Conservation (phyloP, 129 eudicot species). For the Tagetes erecta region DNA sequence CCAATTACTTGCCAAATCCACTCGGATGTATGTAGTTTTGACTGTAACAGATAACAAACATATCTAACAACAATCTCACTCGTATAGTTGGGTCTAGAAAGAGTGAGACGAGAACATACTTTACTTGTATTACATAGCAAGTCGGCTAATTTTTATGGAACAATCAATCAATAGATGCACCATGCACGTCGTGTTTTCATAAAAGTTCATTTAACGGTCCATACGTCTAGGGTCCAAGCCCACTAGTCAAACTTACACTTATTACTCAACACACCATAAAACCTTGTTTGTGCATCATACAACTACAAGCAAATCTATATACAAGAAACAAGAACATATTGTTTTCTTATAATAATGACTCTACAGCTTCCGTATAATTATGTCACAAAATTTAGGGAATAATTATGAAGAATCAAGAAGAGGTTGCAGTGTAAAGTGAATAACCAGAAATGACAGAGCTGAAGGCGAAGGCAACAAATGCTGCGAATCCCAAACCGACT, state of each 20-base stretch:
- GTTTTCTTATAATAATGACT: conserved; percentile 17
- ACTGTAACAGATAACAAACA: too few relatives aligned
- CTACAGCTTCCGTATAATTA: conserved; percentile 21
- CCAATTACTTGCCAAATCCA: background rate
- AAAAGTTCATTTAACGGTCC: background rate
- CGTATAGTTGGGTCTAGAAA: too few relatives aligned
- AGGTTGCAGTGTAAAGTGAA: conserved; percentile 53
- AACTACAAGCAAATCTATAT: background rate
- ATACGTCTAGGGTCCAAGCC: background rate
- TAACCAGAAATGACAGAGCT: conserved; percentile 86
- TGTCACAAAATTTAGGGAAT: conserved; percentile 25
- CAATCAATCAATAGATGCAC: background rate
- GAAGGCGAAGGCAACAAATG: conserved; percentile 67
- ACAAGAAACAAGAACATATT: conserved; percentile 24
- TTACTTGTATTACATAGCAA: too few relatives aligned
- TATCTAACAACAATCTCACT: too few relatives aligned
- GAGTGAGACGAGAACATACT: too few relatives aligned
- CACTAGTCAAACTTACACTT: conserved; percentile 6
- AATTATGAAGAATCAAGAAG: conserved; percentile 27
- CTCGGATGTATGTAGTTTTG: background rate
- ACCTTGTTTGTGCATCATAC: conserved; percentile 20
- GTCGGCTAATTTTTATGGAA: too few relatives aligned
- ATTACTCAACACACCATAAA: background rate
- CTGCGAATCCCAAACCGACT: conserved; percentile 66
- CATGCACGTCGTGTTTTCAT: background rate